These are phyloP conservation scores for Backusella australiensis DNA, from an alignment of 192 early-diverging fungal species.

Conservation along the genomic window DNA sequence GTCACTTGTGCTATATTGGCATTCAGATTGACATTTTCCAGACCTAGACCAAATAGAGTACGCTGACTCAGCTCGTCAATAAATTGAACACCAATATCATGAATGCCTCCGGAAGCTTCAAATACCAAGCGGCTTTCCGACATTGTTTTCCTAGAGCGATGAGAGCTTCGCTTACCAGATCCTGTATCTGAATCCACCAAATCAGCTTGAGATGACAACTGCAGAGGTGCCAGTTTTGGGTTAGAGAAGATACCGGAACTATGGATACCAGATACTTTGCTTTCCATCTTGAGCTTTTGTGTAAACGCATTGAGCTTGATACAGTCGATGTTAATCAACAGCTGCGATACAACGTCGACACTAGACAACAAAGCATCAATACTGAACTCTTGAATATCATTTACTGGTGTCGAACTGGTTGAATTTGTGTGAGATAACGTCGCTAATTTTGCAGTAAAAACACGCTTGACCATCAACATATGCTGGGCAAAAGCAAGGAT, in stretches of 20 bases:
- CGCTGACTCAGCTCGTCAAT: neutral
- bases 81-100: conserved; percentile 12
- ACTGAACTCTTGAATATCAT: conserved; percentile 13
- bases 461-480: conserved; percentile 53
- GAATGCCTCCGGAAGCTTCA: conserved; percentile 16
- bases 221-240: conserved; percentile 21
- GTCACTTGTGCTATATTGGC: conserved; percentile 41
- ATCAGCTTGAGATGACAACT: neutral
- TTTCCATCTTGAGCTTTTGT: conserved; percentile 42
- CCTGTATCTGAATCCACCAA: conserved; percentile 33
- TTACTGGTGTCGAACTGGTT: neutral
- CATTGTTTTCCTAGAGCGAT: conserved; percentile 14
- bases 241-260: conserved; percentile 44
- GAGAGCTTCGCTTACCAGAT: conserved; percentile 30
- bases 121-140: conserved; percentile 15
- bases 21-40: conserved; percentile 43
- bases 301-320: conserved; percentile 45
- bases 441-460: conserved; percentile 41
- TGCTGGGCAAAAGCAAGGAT: conserved; percentile 57
- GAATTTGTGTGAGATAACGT: conserved; percentile 25
- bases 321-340: conserved; percentile 39
- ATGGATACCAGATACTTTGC: conserved; percentile 41
- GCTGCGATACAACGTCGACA: conserved; percentile 47
- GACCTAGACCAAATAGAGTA: conserved; percentile 37
- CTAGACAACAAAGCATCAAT: conserved; percentile 22